A percentile compares a stretch with the other conserved stretches of the same genome.
These are phyloP conservation scores for slime mould (Dictyostelium discoideum) DNA, from an alignment of 78 protist species.

Conservation along the genomic window DNA sequence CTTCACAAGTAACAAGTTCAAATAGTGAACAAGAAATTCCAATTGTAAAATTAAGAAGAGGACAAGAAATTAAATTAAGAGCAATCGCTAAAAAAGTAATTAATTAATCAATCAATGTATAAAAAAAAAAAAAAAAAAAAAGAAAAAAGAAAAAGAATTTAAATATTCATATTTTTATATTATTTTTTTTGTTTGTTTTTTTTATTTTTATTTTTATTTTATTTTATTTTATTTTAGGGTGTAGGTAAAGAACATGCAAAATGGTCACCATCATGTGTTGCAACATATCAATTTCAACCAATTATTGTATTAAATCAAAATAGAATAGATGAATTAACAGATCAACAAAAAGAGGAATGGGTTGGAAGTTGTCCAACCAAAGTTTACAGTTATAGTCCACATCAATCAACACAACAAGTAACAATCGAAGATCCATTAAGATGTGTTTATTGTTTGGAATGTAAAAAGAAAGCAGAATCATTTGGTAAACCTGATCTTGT, in stretches of 20 bases:
- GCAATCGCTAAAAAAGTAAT: conserved; percentile 84
- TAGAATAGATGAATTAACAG: conserved; percentile 28
- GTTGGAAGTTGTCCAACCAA: conserved; percentile 54
- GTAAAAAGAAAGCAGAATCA: conserved; percentile 57
- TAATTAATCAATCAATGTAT: no score
- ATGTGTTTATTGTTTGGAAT: conserved; percentile 84
- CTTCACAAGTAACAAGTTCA: not conserved
- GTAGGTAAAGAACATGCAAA: conserved; percentile 96
- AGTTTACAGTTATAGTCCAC: conserved; percentile 38
- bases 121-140: not conserved
- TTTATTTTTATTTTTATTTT: no score
- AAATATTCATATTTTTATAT: no score
- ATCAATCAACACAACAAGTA: conserved; percentile 28
- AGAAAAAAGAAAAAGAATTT: not conserved
- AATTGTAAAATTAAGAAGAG: conserved; percentile 83
- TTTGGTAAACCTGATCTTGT: conserved; percentile 75
- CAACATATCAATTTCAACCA: conserved; percentile 90
- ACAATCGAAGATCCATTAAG: conserved; percentile 19
- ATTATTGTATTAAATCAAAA: conserved; percentile 81
- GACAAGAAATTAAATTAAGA: conserved; percentile 85
- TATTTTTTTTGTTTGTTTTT: no score
- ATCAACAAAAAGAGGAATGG: conserved; percentile 51
- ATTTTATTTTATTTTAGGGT: conserved; percentile 51
- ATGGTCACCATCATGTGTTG: conserved; percentile 89
- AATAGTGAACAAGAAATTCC: conserved; percentile 65